Evolutionary conservation across 129 eudicot species (phyloP).

Genomic region (Lonicera japonica): DNA sequence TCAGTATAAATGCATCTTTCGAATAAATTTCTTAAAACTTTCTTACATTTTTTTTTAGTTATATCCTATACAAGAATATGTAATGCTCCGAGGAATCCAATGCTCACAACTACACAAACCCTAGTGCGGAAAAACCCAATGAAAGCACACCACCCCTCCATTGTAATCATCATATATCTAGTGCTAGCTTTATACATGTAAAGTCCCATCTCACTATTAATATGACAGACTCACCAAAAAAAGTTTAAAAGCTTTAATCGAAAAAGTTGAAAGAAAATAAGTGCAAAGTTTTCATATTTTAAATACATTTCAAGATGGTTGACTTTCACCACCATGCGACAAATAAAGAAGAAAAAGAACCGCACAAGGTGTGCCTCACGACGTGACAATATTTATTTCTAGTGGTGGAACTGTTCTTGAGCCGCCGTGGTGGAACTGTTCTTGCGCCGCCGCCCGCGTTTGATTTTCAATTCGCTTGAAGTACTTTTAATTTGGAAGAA

Average conservation of each 20-base stretch:
- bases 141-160: neutral
- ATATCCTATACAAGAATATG: too few species aligned
- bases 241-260: neutral
- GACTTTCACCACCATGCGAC: neutral
- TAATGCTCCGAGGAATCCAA: constrained; percentile 1
- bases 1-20: too few species aligned
- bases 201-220: neutral
- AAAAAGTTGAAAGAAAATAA: neutral
- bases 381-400: too few species aligned
- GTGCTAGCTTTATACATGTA: neutral
- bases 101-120: neutral
- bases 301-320: neutral
- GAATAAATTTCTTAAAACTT: too few species aligned
- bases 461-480: too few species aligned
- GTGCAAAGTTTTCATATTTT: too few species aligned
- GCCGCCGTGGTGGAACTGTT: too few species aligned
- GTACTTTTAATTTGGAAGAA: too few species aligned
- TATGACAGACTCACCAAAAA: neutral
- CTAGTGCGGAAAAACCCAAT: neutral
- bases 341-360: neutral
- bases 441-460: too few species aligned
- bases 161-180: neutral
- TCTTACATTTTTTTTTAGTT: too few species aligned
- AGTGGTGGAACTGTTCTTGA: too few species aligned
- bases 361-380: too few species aligned